Conservation (phyloP, 805 yeast species). For the Metschnikowia henanensis region DNA sequence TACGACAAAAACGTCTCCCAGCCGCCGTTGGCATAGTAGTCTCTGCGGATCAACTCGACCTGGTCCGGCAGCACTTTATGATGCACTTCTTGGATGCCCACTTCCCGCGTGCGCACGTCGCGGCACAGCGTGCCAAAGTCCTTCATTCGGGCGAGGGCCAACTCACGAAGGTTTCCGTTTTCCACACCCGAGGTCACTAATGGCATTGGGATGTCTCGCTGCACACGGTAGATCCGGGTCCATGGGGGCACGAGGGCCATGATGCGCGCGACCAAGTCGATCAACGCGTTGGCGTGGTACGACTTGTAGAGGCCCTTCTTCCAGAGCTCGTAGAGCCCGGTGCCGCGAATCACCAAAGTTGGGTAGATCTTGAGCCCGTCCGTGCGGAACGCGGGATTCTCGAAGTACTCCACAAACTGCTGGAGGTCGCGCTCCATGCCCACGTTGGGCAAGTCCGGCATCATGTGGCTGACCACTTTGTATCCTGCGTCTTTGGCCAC, state of each 20-base stretch:
- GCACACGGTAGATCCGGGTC: constrained; percentile 98
- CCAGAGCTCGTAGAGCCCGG: constrained; percentile 97
- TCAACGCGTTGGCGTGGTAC: constrained; percentile 90
- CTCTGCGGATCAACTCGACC: constrained; percentile 92
- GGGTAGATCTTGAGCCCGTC: constrained; percentile 97
- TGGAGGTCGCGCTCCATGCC: constrained; percentile 98
- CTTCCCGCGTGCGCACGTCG: constrained; percentile 97
- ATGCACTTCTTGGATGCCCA: constrained; percentile 98
- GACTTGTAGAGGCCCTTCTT: constrained; percentile 93
- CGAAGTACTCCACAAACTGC: constrained; percentile 95
- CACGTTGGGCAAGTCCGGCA: constrained; percentile 98
- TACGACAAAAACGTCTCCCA: constrained; percentile 97
- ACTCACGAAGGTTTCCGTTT: constrained; percentile 92
- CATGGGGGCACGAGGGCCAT: constrained; percentile 97
- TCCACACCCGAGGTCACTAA: constrained; percentile 97
- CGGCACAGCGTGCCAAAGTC: constrained; percentile 96
- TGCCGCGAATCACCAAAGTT: constrained; percentile 94
- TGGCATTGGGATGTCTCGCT: constrained; percentile 99
- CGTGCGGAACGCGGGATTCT: constrained; percentile 94
- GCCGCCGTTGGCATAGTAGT: constrained; percentile 96
- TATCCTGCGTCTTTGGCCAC: constrained; percentile 98
- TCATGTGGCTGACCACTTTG: constrained; percentile 97
- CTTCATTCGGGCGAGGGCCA: constrained; percentile 96
- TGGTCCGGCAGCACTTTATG: constrained; percentile 97
- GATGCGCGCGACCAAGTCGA: constrained; percentile 93